These are phyloP conservation scores for Paecilomyces sp. DNA, from an alignment of 2,329 filamentous ascomycete genomes.

Conservation along the genomic window DNA sequence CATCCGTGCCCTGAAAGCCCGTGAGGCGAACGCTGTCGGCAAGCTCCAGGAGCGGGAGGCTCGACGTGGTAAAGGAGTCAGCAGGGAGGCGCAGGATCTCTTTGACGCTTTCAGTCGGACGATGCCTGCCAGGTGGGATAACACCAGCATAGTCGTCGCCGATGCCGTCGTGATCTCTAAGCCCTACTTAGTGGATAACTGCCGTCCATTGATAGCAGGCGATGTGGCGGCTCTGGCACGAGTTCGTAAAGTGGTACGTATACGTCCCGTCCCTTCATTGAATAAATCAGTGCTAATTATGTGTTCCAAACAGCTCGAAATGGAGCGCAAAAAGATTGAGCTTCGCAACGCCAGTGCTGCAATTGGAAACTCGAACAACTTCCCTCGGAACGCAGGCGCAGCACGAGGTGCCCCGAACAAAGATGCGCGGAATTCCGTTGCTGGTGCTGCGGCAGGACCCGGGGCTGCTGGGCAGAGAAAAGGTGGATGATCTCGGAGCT, in stretches of 20 bases:
- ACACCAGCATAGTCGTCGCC: constrained; percentile 52
- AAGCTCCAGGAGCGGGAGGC: constrained; percentile 52
- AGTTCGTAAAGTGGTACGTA: constrained; percentile 44
- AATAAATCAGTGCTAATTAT: neutral
- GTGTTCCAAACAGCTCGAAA: constrained; percentile 30
- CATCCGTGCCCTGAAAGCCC: constrained; percentile 45
- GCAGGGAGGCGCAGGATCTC: constrained; percentile 54
- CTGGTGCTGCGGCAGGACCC: constrained; percentile 14
- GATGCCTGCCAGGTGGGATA: constrained; percentile 56
- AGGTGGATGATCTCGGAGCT: constrained; percentile 15
- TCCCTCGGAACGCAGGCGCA: constrained; percentile 4
- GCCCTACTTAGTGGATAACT: constrained; percentile 53
- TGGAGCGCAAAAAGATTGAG: constrained; percentile 43
- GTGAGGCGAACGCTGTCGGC: constrained; percentile 50
- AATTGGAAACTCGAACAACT: constrained; percentile 25
- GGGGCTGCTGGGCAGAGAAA: constrained; percentile 21
- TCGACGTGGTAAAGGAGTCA: constrained; percentile 55
- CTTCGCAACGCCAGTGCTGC: constrained; percentile 34
- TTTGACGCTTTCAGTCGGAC: constrained; percentile 56
- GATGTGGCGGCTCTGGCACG: constrained; percentile 35
- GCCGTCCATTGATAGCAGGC: constrained; percentile 34
- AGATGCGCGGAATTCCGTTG: constrained; percentile 6
- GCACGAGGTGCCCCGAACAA: constrained; percentile 5
- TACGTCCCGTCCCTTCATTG: neutral
- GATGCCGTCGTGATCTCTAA: constrained; percentile 53